Conservation (phyloP, 164 flowering plant species). For the Litsea cubeba region DNA sequence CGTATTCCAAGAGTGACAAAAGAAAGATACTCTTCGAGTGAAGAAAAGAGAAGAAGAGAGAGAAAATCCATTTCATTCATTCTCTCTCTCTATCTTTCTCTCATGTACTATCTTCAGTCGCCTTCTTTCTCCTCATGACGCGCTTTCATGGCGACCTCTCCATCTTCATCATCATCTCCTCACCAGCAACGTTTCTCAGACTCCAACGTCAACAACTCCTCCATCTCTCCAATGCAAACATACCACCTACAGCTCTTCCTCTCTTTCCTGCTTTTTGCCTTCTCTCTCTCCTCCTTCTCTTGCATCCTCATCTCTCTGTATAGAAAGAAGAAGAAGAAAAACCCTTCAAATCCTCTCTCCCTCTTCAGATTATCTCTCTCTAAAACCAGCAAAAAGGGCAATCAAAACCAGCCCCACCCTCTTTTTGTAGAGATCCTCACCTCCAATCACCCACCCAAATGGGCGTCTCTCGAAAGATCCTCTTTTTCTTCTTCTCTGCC, state of each 20-base stretch:
- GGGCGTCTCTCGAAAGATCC: conserved; percentile 20
- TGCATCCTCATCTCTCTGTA: conserved; percentile 23
- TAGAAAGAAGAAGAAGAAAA: conserved; percentile 12
- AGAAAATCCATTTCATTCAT: not conserved
- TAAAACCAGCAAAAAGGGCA: conserved; percentile 5
- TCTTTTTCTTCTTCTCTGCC: conserved; percentile 1
- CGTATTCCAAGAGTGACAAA: conserved; percentile 1
- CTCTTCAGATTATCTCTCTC: conserved; percentile 5
- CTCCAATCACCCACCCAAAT: conserved; percentile 34
- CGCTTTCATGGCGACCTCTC: conserved; percentile 5
- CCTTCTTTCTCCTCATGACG: not conserved
- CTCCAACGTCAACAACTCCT: not conserved
- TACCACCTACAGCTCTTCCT: conserved; percentile 15
- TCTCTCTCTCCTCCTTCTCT: conserved; percentile 22
- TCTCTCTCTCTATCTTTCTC: not conserved
- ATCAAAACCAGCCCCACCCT: conserved; percentile 23
- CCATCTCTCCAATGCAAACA: not conserved
- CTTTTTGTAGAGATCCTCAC: conserved; percentile 48
- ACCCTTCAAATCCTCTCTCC: conserved; percentile 14
- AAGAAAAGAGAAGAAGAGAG: not conserved
- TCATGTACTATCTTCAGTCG: not conserved
- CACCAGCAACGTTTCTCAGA: not conserved
- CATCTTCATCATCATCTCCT: not conserved
- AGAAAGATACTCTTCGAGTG: not conserved
- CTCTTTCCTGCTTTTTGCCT: conserved; percentile 13